Evolutionary conservation across 768 basidiomycete genomes (phyloP), one percentile per base, ranked within the genome.

Genomic region (Filobasidium floriforme): DNA sequence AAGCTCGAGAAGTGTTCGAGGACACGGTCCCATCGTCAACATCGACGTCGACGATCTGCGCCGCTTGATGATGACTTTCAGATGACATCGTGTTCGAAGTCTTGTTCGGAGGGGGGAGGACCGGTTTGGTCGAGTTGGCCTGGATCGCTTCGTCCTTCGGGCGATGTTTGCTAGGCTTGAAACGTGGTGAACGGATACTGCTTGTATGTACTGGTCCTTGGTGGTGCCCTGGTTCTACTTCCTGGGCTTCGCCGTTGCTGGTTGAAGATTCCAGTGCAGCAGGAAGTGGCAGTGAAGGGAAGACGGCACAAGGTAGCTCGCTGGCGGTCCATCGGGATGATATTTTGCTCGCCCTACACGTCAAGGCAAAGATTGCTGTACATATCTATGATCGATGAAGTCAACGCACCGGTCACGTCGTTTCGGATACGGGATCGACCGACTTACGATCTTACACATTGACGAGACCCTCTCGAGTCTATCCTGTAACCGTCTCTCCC

Each of bases 31-130:
- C 46, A 49, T 49, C 46, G 14, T 49, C 46, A 6, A 49, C 46
- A 22, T 49, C 46, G 18, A 18, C 46, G 46, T 49, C 46, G 15
- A 22, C 22, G 46, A 49, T 15, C 22, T 49, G 46, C 15, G 46
- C 46, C 6, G 15, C 18, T 18, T 18, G 18, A 6, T 22, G 18
- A 49, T 49, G 46, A 22, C 22, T 49, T 14, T 49, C 46, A 12
- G 22, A 49, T 3, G 46, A 49, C 46, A 15, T 49, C 12, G 46
- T 37, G 5, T 51, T 51, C 5, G 54, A 24, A 32, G 22, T 28
- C 54, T 24, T 24, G 54, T 57, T 57, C 18, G n/a, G 54, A 22
- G 54, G 54, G 26, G 54, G 54, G n/a, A 57, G 24, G n/a, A 57
- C 12, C 5, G 46, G 46, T 49, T 49, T 49, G 5, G 46, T 49